Conservation (phyloP, 129 eudicot species). For the Arctium lappa region DNA sequence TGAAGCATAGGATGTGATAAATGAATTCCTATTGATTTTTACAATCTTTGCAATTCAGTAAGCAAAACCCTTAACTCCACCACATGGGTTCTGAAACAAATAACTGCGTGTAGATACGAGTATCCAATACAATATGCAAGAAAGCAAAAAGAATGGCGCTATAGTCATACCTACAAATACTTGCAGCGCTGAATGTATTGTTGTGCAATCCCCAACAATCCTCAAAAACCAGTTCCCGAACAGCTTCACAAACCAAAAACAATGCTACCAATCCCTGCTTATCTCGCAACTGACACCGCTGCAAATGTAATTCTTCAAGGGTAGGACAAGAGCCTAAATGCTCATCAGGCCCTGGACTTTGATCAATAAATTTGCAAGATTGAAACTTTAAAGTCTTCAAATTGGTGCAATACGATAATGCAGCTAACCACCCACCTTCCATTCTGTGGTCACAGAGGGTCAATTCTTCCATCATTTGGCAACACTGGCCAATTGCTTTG, state of each 20-base stretch:
- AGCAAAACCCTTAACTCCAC: neutral
- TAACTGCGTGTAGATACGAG: neutral
- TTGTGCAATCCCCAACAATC: constrained; percentile 97
- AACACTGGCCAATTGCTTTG: constrained; percentile 92
- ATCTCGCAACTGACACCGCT: constrained; percentile 73
- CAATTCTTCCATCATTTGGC: constrained; percentile 92
- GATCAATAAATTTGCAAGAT: constrained; percentile 69
- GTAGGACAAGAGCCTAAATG: constrained; percentile 79
- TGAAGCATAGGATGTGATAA: neutral
- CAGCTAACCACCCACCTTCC: constrained; percentile 97
- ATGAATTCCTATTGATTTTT: neutral
- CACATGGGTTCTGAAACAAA: neutral
- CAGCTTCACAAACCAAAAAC: constrained; percentile 69
- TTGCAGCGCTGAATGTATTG: constrained; percentile 56
- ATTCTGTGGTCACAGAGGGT: constrained; percentile 67
- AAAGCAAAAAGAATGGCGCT: neutral
- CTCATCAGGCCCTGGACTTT: constrained; percentile 77
- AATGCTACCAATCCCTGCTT: constrained; percentile 66
- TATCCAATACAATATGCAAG: neutral
- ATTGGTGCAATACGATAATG: constrained; percentile 69
- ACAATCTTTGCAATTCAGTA: neutral
- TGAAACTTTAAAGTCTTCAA: constrained; percentile 81
- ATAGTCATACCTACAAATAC: constrained; percentile 65
- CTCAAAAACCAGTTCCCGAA: constrained; percentile 61
- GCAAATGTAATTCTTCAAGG: constrained; percentile 79